phyloP scores from a whole-genome alignment of 2,329 filamentous ascomycete genomes.

The Diaporthe citriasiana region DNA sequence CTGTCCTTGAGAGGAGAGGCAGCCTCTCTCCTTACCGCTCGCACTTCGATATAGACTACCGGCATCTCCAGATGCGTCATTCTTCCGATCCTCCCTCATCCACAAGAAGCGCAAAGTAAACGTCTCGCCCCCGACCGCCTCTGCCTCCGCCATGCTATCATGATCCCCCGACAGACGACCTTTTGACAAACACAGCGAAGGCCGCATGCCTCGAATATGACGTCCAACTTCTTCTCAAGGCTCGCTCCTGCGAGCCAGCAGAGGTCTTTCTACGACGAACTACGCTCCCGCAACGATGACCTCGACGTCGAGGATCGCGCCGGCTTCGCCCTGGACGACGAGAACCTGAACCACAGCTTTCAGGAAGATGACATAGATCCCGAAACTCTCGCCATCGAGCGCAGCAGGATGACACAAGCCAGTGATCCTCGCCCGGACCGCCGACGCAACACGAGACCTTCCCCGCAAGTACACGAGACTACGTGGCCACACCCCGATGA shows the following conservation, averaged over 20 bases:
- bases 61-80: not conserved
- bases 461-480: slow-evolving; percentile 8
- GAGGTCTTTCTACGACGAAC: slow-evolving; percentile 65
- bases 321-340: slow-evolving; percentile 64
- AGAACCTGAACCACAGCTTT: slow-evolving; percentile 67
- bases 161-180: slow-evolving; percentile 25
- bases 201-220: slow-evolving; percentile 52
- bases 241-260: slow-evolving; percentile 54
- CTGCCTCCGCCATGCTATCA: slow-evolving; percentile 36
- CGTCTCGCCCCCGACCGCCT: slow-evolving; percentile 6
- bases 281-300: slow-evolving; percentile 57
- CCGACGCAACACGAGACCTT: slow-evolving; percentile 40
- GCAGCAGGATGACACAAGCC: slow-evolving; percentile 58
- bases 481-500: slow-evolving; percentile 59
- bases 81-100: not conserved
- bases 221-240: slow-evolving; percentile 63
- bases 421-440: slow-evolving; percentile 35
- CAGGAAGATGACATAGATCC: slow-evolving; percentile 64
- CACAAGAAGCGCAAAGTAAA: slow-evolving; percentile 19
- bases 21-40: not conserved
- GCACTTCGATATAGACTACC: not conserved
- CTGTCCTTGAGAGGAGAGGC: not conserved
- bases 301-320: slow-evolving; percentile 58
- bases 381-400: slow-evolving; percentile 58
- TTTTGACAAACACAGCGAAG: slow-evolving; percentile 29